Conservation (phyloP, 257 asterid genomes). For the Primulina huaijiensis region DNA sequence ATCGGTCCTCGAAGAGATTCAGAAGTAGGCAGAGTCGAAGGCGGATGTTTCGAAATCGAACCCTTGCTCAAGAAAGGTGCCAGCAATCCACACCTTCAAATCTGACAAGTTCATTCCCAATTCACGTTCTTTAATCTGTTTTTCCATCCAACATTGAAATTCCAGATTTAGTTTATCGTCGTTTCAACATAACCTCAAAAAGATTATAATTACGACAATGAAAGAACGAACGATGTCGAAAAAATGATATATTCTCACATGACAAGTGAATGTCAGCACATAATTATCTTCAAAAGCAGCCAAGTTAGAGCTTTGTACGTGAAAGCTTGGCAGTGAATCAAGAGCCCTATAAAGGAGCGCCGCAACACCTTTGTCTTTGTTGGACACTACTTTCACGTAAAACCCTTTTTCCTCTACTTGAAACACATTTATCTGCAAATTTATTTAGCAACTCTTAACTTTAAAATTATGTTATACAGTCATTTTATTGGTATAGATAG, state of each 20-base stretch:
- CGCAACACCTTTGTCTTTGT: constrained; percentile 55
- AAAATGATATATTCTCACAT: constrained; percentile 36
- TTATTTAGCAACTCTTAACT: background rate
- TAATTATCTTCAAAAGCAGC: constrained; percentile 42
- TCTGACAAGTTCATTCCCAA: constrained; percentile 43
- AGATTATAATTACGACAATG: too few relatives aligned
- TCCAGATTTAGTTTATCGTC: too few relatives aligned
- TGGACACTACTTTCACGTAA: constrained; percentile 47
- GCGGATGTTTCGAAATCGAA: constrained; percentile 48
- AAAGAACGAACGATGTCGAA: background rate
- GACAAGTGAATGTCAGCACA: constrained; percentile 59
- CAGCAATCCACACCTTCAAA: constrained; percentile 66
- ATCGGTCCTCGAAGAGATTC: background rate
- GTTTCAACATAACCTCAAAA: background rate
- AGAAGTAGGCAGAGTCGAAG: constrained; percentile 18
- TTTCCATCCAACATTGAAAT: background rate
- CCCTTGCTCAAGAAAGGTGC: constrained; percentile 58
- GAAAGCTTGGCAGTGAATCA: constrained; percentile 51
- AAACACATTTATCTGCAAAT: constrained; percentile 58
- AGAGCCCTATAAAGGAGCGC: constrained; percentile 48
- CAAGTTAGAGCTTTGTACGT: constrained; percentile 50
- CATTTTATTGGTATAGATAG: too few relatives aligned
- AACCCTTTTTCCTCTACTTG: constrained; percentile 56
- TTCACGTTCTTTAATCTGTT: constrained; percentile 51
- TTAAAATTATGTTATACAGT: background rate